Percentiles rank a stretch among this genome's conserved stretches.
Conservation (phyloP, 2,329 filamentous ascomycete genomes). For the Colletotrichum eremochloae region DNA sequence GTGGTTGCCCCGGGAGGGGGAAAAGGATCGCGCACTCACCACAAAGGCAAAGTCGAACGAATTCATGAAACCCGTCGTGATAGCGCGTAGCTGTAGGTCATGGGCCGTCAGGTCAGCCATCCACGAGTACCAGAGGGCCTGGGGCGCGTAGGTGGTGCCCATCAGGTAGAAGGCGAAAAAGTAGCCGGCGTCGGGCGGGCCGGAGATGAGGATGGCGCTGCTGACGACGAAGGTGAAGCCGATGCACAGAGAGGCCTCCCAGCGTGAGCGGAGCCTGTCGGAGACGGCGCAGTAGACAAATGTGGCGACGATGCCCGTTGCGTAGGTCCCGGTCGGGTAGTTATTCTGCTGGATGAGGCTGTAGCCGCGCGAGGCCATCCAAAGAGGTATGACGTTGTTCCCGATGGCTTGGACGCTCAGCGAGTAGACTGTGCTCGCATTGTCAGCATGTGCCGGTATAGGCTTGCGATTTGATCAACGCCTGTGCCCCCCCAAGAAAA, state of each 20-base stretch:
- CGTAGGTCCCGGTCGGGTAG: conserved; percentile 58
- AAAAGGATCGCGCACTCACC: conserved; percentile 6
- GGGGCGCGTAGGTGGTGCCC: conserved; percentile 59
- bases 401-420: conserved; percentile 57
- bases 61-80: conserved; percentile 60
- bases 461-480: too few species aligned
- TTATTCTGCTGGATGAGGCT: conserved; percentile 59
- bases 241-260: conserved; percentile 58
- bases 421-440: conserved; percentile 52
- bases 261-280: conserved; percentile 57
- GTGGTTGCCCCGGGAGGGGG: too few species aligned
- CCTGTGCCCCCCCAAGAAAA: not conserved
- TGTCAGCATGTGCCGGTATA: conserved; percentile 5
- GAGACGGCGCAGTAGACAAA: conserved; percentile 56
- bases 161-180: conserved; percentile 61
- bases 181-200: conserved; percentile 52
- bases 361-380: conserved; percentile 60
- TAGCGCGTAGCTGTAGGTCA: conserved; percentile 57
- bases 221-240: conserved; percentile 58
- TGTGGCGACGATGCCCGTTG: conserved; percentile 57
- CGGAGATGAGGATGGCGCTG: conserved; percentile 53
- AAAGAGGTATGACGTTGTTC: conserved; percentile 61
- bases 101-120: conserved; percentile 59
- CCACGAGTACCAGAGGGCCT: conserved; percentile 62
- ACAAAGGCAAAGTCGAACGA: conserved; percentile 59